phyloP scores from a whole-genome alignment of 2,329 filamentous ascomycete genomes.

The Ophiostoma triangulosporum region DNA sequence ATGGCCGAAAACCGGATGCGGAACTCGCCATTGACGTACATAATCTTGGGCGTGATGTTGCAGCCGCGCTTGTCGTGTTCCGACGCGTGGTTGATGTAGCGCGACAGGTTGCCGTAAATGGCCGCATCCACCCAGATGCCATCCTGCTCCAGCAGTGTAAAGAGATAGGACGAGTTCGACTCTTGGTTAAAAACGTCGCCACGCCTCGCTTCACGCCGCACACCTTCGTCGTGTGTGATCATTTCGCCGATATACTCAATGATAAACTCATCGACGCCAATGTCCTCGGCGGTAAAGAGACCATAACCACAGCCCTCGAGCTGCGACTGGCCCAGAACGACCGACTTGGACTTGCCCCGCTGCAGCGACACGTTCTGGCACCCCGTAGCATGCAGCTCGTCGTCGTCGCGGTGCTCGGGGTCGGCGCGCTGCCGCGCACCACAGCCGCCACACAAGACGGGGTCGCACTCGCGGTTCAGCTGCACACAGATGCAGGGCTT shows the following conservation, averaged over 20 bases:
- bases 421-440: constrained; percentile 57
- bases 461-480: constrained; percentile 68
- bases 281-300: constrained; percentile 56
- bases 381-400: constrained; percentile 39
- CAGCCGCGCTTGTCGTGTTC: constrained; percentile 34
- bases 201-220: constrained; percentile 49
- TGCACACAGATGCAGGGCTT: constrained; percentile 55
- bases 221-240: constrained; percentile 54
- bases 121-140: constrained; percentile 61
- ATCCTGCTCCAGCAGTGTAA: constrained; percentile 45
- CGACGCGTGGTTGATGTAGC: constrained; percentile 70
- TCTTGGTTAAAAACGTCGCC: constrained; percentile 49
- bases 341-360: constrained; percentile 48
- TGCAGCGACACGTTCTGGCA: constrained; percentile 66
- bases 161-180: constrained; percentile 51
- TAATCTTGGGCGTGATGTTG: constrained; percentile 49
- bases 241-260: constrained; percentile 73
- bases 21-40: constrained; percentile 62
- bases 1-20: constrained; percentile 62
- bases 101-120: constrained; percentile 64
- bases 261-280: constrained; percentile 56
- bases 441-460: constrained; percentile 58
- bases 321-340: constrained; percentile 56
- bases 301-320: constrained; percentile 60
- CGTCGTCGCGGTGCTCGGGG: constrained; percentile 49